Evolutionary conservation across 331 rosid genomes (phyloP).

Genomic region (Pyracantha coccinea): DNA sequence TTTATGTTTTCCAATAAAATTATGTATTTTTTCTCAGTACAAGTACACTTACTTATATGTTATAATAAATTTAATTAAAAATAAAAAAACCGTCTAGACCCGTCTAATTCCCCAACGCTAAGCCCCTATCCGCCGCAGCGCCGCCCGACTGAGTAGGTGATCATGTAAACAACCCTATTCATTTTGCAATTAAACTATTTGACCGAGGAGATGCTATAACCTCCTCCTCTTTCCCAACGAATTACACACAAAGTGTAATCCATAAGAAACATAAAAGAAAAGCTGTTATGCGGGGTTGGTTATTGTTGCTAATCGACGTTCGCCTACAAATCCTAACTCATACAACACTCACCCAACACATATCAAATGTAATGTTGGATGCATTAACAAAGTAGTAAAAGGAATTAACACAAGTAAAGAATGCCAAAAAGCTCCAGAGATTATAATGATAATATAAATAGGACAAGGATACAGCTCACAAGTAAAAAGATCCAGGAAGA

Average conservation of each 20-base stretch:
- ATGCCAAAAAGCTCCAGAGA: background rate
- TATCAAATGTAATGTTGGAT: background rate
- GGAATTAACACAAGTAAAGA: background rate
- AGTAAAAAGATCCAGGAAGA: constrained; percentile 73
- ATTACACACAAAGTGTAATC: background rate
- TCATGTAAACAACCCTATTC: background rate
- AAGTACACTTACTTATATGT: too few relatives aligned
- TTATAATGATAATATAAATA: constrained; percentile 48
- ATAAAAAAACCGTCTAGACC: too few relatives aligned
- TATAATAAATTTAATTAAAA: too few relatives aligned
- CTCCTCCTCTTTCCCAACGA: background rate
- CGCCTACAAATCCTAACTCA: background rate
- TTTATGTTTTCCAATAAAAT: too few relatives aligned
- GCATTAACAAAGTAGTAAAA: background rate
- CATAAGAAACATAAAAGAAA: background rate
- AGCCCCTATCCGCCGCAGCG: too few relatives aligned
- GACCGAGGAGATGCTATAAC: too few relatives aligned
- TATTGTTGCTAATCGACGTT: background rate
- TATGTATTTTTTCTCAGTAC: too few relatives aligned
- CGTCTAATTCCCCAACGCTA: too few relatives aligned
- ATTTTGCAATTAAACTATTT: background rate
- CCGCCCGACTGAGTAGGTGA: background rate
- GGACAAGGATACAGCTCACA: constrained; percentile 47
- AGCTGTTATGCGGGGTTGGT: background rate
- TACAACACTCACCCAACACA: background rate